Percentiles rank a stretch among this genome's conserved stretches.
These are phyloP conservation scores for Cercophora newfieldiana DNA, from an alignment of 495 filamentous ascomycete species.

Conservation along the genomic window DNA sequence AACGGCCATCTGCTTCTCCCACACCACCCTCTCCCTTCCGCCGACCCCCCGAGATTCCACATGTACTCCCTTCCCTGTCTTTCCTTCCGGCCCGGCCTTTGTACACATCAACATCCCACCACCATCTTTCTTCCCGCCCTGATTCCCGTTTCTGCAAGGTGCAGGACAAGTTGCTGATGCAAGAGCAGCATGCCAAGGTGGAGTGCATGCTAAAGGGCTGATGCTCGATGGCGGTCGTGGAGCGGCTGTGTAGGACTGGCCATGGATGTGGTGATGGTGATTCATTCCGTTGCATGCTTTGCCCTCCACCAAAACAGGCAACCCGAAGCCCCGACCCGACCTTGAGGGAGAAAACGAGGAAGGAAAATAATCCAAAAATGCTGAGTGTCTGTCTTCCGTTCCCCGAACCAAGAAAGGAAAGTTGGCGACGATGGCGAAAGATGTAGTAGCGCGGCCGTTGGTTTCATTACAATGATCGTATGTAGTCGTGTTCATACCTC, in stretches of 20 bases:
- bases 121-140: neutral
- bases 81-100: neutral
- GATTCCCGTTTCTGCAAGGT: neutral
- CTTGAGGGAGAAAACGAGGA: neutral
- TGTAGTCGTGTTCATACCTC: neutral
- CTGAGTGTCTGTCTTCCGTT: neutral
- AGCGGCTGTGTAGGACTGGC: too few species aligned
- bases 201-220: neutral
- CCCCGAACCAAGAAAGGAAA: neutral
- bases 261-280: too few species aligned
- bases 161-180: neutral
- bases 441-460: neutral
- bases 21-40: neutral
- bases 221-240: neutral
- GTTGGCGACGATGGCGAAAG: neutral
- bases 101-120: too few species aligned
- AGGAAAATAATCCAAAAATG: neutral
- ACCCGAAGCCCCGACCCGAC: neutral
- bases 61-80: neutral
- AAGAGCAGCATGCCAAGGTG: neutral
- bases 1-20: neutral
- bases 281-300: neutral
- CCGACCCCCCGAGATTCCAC: too few species aligned
- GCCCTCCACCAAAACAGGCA: neutral
- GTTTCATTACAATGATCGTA: slow-evolving; percentile 1